phyloP scores from a whole-genome alignment of 129 eudicot species.

The Sambucus nigra region DNA sequence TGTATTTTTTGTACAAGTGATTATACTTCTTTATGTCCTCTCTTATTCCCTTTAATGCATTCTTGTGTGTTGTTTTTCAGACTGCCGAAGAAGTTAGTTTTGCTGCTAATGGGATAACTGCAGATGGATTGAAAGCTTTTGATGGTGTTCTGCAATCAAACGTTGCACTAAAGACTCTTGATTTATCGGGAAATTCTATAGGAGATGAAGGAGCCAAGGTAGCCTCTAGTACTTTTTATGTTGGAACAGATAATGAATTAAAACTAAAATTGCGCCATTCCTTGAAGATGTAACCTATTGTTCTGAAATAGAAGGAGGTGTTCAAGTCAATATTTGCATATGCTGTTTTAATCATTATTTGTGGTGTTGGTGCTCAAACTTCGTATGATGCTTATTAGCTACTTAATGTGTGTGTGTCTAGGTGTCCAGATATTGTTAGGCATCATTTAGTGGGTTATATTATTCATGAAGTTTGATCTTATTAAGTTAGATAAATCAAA shows the following conservation, averaged over 20 bases:
- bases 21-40: no score
- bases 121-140: constrained; percentile 79
- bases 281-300: not conserved
- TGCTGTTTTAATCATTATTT: not conserved
- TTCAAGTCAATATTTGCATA: constrained; percentile 1
- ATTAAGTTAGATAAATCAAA: no score
- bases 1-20: no score
- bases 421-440: no score
- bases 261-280: not conserved
- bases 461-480: no score
- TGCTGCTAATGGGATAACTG: constrained; percentile 84
- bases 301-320: not conserved
- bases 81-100: constrained; percentile 80
- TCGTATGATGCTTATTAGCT: no score
- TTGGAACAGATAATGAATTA: not conserved
- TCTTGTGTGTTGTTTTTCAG: constrained; percentile 31
- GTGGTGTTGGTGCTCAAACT: not conserved
- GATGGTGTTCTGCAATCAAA: constrained; percentile 89
- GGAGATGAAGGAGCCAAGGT: constrained; percentile 99
- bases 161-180: constrained; percentile 53
- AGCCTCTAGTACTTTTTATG: not conserved
- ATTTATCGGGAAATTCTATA: constrained; percentile 80
- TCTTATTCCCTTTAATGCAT: no score
- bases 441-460: no score
- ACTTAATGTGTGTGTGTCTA: no score